Evolutionary conservation across 306 rosid species (phyloP).

Genomic region (Erythrophleum fordii): DNA sequence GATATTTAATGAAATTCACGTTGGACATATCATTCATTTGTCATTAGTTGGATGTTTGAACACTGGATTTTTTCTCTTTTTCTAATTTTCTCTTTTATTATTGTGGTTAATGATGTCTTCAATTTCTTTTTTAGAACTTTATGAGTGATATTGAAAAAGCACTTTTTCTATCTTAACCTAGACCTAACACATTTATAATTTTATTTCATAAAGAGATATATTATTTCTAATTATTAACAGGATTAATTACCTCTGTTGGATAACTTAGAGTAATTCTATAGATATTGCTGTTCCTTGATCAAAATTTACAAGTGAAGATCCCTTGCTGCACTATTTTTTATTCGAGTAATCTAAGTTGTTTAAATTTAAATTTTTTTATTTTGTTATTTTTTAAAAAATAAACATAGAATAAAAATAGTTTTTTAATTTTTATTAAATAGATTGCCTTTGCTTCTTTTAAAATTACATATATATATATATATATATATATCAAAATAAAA

Average conservation of each 20-base stretch:
- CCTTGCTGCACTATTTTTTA: too few species aligned
- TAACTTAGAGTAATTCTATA: neutral
- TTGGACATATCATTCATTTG: neutral
- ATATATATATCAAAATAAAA: neutral
- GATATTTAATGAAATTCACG: neutral
- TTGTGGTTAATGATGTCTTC: neutral
- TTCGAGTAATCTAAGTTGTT: too few species aligned
- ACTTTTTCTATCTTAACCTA: neutral
- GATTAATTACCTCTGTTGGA: neutral
- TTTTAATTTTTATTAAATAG: too few species aligned
- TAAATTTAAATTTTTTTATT: too few species aligned
- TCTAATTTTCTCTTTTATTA: neutral
- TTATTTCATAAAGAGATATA: neutral
- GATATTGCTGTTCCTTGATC: too few species aligned
- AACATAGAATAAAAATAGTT: too few species aligned
- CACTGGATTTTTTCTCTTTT: neutral
- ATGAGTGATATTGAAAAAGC: neutral
- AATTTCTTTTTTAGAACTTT: neutral
- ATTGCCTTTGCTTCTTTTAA: too few species aligned
- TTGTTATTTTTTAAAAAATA: too few species aligned
- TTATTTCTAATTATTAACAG: neutral
- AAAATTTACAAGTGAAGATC: too few species aligned
- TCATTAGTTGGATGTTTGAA: neutral
- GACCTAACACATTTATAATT: neutral
- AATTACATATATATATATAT: too few species aligned